These are phyloP conservation scores for Tylopilus sp. DNA, from an alignment of 768 basidiomycete species.

Conservation along the genomic window DNA sequence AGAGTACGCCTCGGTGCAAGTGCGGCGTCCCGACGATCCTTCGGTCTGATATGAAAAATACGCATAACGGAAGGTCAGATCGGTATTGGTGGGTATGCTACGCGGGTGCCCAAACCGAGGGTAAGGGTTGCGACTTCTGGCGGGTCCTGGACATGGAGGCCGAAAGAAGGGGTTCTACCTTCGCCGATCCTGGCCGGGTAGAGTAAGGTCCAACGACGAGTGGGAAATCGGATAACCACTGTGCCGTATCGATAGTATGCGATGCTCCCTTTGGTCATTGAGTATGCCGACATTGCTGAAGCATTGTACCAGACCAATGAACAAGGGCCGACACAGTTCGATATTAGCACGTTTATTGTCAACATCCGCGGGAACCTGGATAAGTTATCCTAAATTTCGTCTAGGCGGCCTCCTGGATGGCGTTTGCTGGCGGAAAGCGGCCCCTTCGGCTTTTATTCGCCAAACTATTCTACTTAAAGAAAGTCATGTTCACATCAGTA, in stretches of 20 bases:
- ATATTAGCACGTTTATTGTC: not conserved
- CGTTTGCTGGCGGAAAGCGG: not conserved
- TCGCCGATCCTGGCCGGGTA: constrained; percentile 18
- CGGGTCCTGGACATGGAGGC: constrained; percentile 63
- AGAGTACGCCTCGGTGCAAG: constrained; percentile 65
- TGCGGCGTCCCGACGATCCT: constrained; percentile 70
- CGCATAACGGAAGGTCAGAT: constrained; percentile 49
- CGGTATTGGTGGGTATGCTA: constrained; percentile 78
- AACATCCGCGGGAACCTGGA: not conserved
- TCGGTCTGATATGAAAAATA: constrained; percentile 76
- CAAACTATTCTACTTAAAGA: not conserved
- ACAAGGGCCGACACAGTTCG: not conserved
- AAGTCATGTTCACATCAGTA: not conserved
- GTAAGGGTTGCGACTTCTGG: constrained; percentile 78
- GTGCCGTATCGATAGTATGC: constrained; percentile 2
- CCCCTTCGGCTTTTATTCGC: not conserved
- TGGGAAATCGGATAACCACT: not conserved
- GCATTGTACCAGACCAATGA: not conserved
- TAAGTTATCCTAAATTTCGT: too few species aligned
- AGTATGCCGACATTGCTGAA: constrained; percentile 1
- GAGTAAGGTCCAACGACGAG: too few species aligned
- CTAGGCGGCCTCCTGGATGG: not conserved
- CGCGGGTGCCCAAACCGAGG: constrained; percentile 78
- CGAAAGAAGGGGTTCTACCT: constrained; percentile 60
- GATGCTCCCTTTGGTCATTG: not conserved